Percentiles rank a stretch among this genome's conserved stretches.
Evolutionary conservation across 2,329 filamentous ascomycete species (phyloP).

Genomic region (Cytospora mali): DNA sequence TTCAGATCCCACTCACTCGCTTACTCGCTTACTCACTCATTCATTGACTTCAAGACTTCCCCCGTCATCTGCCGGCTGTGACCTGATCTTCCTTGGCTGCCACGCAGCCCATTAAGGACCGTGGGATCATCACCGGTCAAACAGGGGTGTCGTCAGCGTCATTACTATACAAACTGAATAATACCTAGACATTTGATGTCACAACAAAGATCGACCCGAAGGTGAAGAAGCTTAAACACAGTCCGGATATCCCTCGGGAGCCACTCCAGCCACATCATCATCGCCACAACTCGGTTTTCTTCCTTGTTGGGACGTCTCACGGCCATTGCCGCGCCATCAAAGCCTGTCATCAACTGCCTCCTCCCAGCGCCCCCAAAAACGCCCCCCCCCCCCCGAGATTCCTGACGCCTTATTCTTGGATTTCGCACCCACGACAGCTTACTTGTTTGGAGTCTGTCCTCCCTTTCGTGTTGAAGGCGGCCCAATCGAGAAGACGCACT

Average conservation of each 20-base stretch:
- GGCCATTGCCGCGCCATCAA: slow-evolving; percentile 4
- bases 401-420: slow-evolving; percentile 3
- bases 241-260: slow-evolving; percentile 5
- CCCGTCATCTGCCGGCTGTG: background rate
- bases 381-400: no score
- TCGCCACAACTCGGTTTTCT: slow-evolving; percentile 16
- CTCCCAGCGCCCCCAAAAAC: slow-evolving; percentile 2
- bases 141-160: background rate
- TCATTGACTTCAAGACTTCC: background rate
- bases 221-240: background rate
- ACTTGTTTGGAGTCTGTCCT: background rate
- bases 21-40: background rate
- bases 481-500: background rate
- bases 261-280: slow-evolving; percentile 8
- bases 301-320: slow-evolving; percentile 7
- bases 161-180: background rate
- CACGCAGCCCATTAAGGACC: background rate
- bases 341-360: slow-evolving; percentile 13
- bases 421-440: background rate
- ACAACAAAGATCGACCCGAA: background rate
- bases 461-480: background rate
- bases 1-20: background rate
- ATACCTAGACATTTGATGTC: background rate
- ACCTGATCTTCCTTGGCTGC: background rate
- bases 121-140: background rate